Conservation (phyloP, 1,284 basidiomycete species). For the Bjerkandera adusta region DNA sequence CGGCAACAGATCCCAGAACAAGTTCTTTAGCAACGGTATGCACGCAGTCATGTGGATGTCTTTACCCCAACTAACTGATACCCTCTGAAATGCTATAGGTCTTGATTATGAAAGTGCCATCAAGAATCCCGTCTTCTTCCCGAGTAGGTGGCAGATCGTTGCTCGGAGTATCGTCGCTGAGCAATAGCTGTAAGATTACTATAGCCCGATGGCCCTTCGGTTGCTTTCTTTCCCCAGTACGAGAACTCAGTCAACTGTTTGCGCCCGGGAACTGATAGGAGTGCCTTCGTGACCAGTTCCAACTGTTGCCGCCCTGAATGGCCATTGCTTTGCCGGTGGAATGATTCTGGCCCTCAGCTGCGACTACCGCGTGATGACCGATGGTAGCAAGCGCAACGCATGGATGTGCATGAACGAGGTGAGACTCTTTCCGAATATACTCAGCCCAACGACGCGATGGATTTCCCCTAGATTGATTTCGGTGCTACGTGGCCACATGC, state of each 20-base stretch:
- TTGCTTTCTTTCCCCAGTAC: slow-evolving; percentile 70
- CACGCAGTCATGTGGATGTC: slow-evolving; percentile 13
- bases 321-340: slow-evolving; percentile 88
- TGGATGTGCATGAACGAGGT: slow-evolving; percentile 96
- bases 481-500: slow-evolving; percentile 79
- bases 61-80: neutral
- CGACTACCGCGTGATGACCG: slow-evolving; percentile 90
- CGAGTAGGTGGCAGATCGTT: too few species aligned
- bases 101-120: slow-evolving; percentile 69
- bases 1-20: slow-evolving; percentile 70
- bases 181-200: slow-evolving; percentile 32
- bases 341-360: slow-evolving; percentile 81
- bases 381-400: slow-evolving; percentile 72
- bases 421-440: slow-evolving; percentile 14
- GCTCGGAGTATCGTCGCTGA: too few species aligned
- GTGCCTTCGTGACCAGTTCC: slow-evolving; percentile 56
- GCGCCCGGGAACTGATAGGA: slow-evolving; percentile 9
- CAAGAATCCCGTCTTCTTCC: slow-evolving; percentile 62
- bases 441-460: slow-evolving; percentile 6
- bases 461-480: slow-evolving; percentile 63
- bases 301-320: slow-evolving; percentile 87
- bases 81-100: slow-evolving; percentile 38
- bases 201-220: slow-evolving; percentile 33
- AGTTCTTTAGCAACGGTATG: slow-evolving; percentile 88
- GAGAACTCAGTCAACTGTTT: too few species aligned